Conservation (phyloP, 805 yeast genomes). For the Kregervanrija pseudodelftensis region DNA sequence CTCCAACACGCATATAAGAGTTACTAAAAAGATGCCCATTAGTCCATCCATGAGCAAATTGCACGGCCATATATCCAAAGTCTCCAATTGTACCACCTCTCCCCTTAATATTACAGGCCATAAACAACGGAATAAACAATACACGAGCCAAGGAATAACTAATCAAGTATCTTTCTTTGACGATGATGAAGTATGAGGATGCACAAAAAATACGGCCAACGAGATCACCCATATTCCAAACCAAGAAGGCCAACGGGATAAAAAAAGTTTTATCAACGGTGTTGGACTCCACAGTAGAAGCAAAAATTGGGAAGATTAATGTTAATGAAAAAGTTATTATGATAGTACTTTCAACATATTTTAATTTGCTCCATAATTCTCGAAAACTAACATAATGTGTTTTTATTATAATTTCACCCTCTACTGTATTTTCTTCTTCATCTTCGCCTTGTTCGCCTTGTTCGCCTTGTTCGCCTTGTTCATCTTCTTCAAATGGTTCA, state of each 20-base stretch:
- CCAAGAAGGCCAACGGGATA: conserved; percentile 69
- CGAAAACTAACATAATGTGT: conserved; percentile 47
- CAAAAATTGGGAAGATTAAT: conserved; percentile 83
- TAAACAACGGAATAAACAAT: conserved; percentile 62
- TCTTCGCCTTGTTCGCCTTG: conserved; percentile 1
- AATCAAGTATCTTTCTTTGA: conserved; percentile 38
- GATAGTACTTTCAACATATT: conserved; percentile 59
- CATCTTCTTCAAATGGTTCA: background rate
- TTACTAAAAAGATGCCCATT: conserved; percentile 83
- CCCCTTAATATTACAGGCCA: conserved; percentile 54
- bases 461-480: background rate
- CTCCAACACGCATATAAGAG: conserved; percentile 41
- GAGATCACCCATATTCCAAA: conserved; percentile 90
- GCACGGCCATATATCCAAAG: conserved; percentile 57
- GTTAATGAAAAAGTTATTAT: conserved; percentile 70
- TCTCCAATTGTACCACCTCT: conserved; percentile 46
- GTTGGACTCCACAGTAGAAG: conserved; percentile 54
- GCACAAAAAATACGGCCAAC: conserved; percentile 70
- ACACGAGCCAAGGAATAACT: conserved; percentile 49
- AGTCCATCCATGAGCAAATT: conserved; percentile 75
- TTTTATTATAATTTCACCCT: background rate
- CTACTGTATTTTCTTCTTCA: conserved; percentile 4
- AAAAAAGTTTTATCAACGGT: conserved; percentile 33
- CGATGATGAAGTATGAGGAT: conserved; percentile 33
- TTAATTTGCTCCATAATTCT: conserved; percentile 54